Evolutionary conservation across 177 flowering plant genomes (phyloP).

Genomic region (Vitis hybrid): DNA sequence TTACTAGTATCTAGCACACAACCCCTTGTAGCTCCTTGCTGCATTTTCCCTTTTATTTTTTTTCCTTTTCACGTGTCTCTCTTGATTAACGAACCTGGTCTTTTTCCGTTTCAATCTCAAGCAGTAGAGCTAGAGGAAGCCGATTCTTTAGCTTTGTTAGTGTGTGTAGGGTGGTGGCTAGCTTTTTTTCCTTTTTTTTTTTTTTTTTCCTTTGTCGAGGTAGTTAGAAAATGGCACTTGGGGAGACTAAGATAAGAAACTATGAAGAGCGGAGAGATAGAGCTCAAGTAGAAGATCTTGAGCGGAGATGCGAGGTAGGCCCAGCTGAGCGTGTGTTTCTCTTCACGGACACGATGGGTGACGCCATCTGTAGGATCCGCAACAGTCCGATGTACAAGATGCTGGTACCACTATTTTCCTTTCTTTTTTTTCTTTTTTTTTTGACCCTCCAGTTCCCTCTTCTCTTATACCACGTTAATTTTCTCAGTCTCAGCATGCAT

Average conservation of each 20-base stretch:
- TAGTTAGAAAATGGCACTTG: constrained; percentile 20
- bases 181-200: not conserved
- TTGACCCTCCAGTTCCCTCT: not conserved
- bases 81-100: not conserved
- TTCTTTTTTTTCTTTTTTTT: not conserved
- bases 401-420: constrained; percentile 37
- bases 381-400: constrained; percentile 54
- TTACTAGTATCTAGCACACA: no score
- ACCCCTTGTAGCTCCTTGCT: no score
- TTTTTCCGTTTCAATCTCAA: no score
- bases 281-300: constrained; percentile 44
- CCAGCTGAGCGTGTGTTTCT: constrained; percentile 35
- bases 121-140: no score
- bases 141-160: no score
- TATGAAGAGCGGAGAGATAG: constrained; percentile 39
- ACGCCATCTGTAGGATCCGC: constrained; percentile 66
- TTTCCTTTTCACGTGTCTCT: not conserved
- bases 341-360: constrained; percentile 61
- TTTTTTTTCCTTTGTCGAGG: not conserved
- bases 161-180: no score
- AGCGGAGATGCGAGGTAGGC: constrained; percentile 58
- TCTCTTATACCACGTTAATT: no score
- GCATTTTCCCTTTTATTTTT: not conserved
- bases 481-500: not conserved
- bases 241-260: constrained; percentile 38